Base-by-base conservation (phyloP, 2,329 filamentous ascomycete genomes). In the Calonectria henricotiae region DNA sequence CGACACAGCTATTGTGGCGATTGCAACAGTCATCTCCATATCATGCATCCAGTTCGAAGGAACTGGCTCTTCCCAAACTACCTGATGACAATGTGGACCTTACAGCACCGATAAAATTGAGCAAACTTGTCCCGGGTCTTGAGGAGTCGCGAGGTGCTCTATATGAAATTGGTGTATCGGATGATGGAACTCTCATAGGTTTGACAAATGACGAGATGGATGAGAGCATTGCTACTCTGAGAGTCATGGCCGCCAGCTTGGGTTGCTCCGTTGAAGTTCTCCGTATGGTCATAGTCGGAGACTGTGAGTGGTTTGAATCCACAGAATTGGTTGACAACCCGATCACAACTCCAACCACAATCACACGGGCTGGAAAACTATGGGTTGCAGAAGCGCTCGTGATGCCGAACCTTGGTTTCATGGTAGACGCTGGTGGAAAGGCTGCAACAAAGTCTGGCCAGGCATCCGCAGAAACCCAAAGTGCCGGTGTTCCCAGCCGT, bases 91-190 rank as follows among this genome's bases (percentile, higher is more conserved):
- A 79, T n/a, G 79, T 85, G 25, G 84, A 87, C 64, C 79, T 88
- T 20, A 80, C 86, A 43, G 79, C 81, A 25, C 83, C 86, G 8
- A 80, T 87, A 62, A 84, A 86, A 69, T 84, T 89, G 2, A 85
- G 83, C 8, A 90, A 91, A 71, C 85, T 92, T 46, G 85, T 95
- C 7, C 90, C 95, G 2, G 95, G 96, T 0, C 85, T 99, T 9
- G 96, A 98, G 80, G 95, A 98, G 80, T 98, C 95, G 17, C 92
- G 94, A 74, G 96, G 96, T 5, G 96, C 96, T 1, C 83, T 98
- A 61, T 99, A 99, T 77, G 96, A 99, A 81, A 97, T 99, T 80
- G 96, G 96, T 0, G 95, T 99, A 11, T 93, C 95, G 32, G 96
- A 99, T 80, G 95, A 98, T 83, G 96, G 96, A 8, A 94, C 93